Conservation (phyloP, 495 filamentous ascomycete species). For the Aspergillus hancockii region DNA sequence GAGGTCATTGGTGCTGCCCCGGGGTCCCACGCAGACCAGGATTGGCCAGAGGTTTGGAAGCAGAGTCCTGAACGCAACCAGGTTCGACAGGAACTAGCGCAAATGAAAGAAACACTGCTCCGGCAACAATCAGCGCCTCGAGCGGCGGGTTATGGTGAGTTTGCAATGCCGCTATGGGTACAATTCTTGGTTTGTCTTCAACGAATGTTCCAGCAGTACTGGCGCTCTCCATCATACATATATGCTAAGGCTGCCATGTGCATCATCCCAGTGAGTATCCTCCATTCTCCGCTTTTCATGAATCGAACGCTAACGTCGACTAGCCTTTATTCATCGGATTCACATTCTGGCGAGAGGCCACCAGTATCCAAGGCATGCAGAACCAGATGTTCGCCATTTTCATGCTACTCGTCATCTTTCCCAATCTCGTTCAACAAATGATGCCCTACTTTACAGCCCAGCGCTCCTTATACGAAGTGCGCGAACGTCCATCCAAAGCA, state of each 20-base stretch:
- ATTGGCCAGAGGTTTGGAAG: slow-evolving; percentile 82
- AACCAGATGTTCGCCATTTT: slow-evolving; percentile 90
- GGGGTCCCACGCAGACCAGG: slow-evolving; percentile 67
- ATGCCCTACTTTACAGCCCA: slow-evolving; percentile 84
- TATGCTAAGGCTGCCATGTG: slow-evolving; percentile 68
- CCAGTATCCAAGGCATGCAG: slow-evolving; percentile 74
- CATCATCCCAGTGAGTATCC: slow-evolving; percentile 33
- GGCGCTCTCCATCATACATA: slow-evolving; percentile 84
- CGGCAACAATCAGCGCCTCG: slow-evolving; percentile 41
- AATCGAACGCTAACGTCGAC: slow-evolving; percentile 37
- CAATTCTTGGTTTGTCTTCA: slow-evolving; percentile 50
- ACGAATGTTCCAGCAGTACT: slow-evolving; percentile 85
- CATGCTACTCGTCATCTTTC: slow-evolving; percentile 76
- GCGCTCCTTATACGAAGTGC: slow-evolving; percentile 78
- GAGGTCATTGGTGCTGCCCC: slow-evolving; percentile 88
- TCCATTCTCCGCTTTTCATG: neutral
- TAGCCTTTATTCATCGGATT: slow-evolving; percentile 84
- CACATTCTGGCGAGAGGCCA: slow-evolving; percentile 75
- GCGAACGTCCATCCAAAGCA: slow-evolving; percentile 80
- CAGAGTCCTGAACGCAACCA: slow-evolving; percentile 64
- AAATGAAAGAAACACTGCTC: slow-evolving; percentile 57
- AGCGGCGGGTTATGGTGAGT: slow-evolving; percentile 43
- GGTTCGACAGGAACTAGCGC: slow-evolving; percentile 65
- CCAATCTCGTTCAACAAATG: slow-evolving; percentile 75
- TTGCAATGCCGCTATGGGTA: slow-evolving; percentile 49